Percentiles rank a stretch among this genome's conserved stretches.
Conservation (phyloP, 2,329 filamentous ascomycete genomes). For the Fusarium succisae region DNA sequence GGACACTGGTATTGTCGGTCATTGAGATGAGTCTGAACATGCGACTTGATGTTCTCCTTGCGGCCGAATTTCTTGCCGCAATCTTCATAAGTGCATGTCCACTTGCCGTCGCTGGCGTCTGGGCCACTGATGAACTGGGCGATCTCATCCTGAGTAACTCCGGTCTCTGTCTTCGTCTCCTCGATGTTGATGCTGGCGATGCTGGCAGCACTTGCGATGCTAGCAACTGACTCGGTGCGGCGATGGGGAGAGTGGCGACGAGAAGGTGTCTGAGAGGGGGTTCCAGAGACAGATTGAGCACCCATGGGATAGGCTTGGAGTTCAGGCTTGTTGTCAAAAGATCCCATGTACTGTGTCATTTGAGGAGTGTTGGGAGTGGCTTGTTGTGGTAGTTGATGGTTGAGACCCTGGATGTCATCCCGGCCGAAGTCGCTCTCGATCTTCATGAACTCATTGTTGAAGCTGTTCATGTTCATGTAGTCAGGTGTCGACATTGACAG, state of each 20-base stretch:
- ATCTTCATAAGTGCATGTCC: conserved; percentile 78
- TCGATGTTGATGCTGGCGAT: conserved; percentile 72
- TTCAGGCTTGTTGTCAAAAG: conserved; percentile 57
- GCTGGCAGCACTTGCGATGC: conserved; percentile 66
- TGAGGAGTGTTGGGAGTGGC: conserved; percentile 63
- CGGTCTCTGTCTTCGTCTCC: conserved; percentile 77
- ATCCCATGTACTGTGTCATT: conserved; percentile 52
- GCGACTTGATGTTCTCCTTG: conserved; percentile 98
- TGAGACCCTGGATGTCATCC: conserved; percentile 48
- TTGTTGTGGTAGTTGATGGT: conserved; percentile 57
- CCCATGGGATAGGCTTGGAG: conserved; percentile 45
- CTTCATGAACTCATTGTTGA: conserved; percentile 57
- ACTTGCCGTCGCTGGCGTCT: conserved; percentile 78
- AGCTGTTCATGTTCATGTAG: conserved; percentile 64
- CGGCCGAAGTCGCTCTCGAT: conserved; percentile 48
- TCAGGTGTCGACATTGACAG: conserved; percentile 63
- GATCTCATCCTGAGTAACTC: conserved; percentile 87
- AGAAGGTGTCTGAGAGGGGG: conserved; percentile 29
- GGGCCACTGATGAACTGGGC: conserved; percentile 77
- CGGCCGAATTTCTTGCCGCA: conserved; percentile 94
- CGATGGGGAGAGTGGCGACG: conserved; percentile 54
- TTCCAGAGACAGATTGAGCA: conserved; percentile 30
- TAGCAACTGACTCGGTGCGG: conserved; percentile 68
- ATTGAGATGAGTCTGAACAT: conserved; percentile 97
- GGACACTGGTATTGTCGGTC: conserved; percentile 96